Base-by-base conservation (phyloP, 2,329 filamentous ascomycete genomes). In the Lithohypha guttulata region DNA sequence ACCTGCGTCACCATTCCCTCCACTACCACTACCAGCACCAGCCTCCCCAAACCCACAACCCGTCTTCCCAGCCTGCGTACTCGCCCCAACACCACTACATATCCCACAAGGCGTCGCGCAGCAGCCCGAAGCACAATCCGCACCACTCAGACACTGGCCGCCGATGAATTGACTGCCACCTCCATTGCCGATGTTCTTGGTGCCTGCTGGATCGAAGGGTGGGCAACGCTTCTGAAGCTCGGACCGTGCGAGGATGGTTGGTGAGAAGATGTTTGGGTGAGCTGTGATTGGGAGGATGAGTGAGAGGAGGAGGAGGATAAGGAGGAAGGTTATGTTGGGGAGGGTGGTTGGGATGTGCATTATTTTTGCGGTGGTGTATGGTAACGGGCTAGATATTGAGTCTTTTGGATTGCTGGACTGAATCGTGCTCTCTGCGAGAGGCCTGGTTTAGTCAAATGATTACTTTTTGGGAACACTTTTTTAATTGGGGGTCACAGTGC, bases 81-180 rank as follows among this genome's bases (percentile, higher is more conserved):
- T 48, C 5, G 29, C 29, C 29, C 10, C 17, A 2, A 55, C 43
- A 2, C 59, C 59, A 1, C 56, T 55, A 32, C 59, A 61, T 19
- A 51, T 51, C 4, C 57, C 57, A 18, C 45, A 46, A 13, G 54
- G 55, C 48, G 57, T 57, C 6, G 55, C 59, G 45, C 59, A 62
- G 47, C 59, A 62, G 10, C 51, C 54, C 14, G 55, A 54, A 3
- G 56, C 57, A 33, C 60, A 63, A 42, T 62, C 59, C 4, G 59
- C 58, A 37, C 61, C 59, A 3, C 55, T 55, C 2, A 49, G 45
- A 33, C 60, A 63, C 6, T 53, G 38, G 2, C 59, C 60, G 11
- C 59, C 62, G 48, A 63, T 61, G 51, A 62, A 63, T 39, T 63
- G 60, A 3, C 47, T 57, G 21, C 53, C 58, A 9, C 41, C 28